phyloP scores from a whole-genome alignment of 176 grass and related monocot species.

The Oryza meyeriana region DNA sequence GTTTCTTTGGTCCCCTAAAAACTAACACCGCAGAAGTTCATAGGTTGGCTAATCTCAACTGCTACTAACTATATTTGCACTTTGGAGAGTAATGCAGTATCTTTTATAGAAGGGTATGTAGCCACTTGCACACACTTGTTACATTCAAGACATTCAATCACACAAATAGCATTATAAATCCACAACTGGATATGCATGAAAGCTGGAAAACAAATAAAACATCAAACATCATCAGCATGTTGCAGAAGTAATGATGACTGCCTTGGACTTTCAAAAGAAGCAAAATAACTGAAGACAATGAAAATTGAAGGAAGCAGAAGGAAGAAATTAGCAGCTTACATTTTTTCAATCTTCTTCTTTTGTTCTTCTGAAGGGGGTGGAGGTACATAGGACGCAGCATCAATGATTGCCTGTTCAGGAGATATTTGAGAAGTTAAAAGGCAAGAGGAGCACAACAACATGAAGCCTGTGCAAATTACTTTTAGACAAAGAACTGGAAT shows the following conservation, averaged over 20 bases:
- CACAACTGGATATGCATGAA: neutral
- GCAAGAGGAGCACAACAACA: neutral
- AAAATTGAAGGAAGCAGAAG: conserved; percentile 21
- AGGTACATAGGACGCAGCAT: conserved; percentile 93
- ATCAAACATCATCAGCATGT: neutral
- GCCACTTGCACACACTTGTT: neutral
- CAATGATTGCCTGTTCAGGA: conserved; percentile 68
- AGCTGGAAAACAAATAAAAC: neutral
- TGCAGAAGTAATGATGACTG: neutral
- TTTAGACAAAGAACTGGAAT: conserved; percentile 13
- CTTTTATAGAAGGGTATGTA: neutral
- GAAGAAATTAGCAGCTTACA: conserved; percentile 47
- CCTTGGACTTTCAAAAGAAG: neutral
- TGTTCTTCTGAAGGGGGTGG: conserved; percentile 88
- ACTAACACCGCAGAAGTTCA: neutral
- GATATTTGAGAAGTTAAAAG: conserved; percentile 1
- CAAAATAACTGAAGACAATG: neutral
- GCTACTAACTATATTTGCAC: neutral
- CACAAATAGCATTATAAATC: neutral
- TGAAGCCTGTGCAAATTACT: neutral
- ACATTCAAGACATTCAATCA: neutral
- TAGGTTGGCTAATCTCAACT: neutral
- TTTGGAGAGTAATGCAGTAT: neutral
- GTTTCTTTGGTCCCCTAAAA: neutral
- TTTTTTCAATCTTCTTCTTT: conserved; percentile 96